Base-by-base conservation (phyloP, 1,284 basidiomycete species). In the Phellopilus nigrolimitatus region DNA sequence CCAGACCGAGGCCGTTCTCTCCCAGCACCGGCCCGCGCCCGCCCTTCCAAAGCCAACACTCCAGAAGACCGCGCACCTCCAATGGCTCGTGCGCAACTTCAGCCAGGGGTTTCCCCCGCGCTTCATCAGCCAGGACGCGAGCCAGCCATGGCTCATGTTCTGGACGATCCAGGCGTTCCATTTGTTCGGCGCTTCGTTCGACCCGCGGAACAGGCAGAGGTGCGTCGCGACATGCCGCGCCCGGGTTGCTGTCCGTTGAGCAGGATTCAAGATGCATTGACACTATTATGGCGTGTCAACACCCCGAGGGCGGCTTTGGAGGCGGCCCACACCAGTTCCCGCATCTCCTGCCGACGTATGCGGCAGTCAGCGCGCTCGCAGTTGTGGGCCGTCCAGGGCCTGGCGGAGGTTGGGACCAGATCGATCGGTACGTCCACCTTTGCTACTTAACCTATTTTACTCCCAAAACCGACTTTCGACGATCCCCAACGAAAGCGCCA, bases 291-390 rank as follows among this genome's bases (percentile, higher is more conserved):
- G 69, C 79, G 3, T 87, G 83, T 68, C 87, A 93, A 61, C 84
- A 91, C 60, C 82, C 86, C 0, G 70, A 80, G 2, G 95, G 94
- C 1, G 95, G 95, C 1, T 98, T 98, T 64, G 83, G 84, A 7
- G 95, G 95, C 30, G 95, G 95, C 0, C 89, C 93, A 0, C 82
- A 88, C 2, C 97, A 99, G 63, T 74, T 85, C 0, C 76, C 91
- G 0, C 97, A 99, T 68, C 71, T 98, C 1, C 76, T 99, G 6
- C 82, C 93, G 0, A 97, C 91, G 0, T 99, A 97, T 65, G 94
- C 95, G 0, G 73, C 93, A 0, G 79, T 97, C 3, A 91, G 82
- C 58, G 73, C 91, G 0, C 72, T 99, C 2, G 91, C 92, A 0
- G 88, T 91, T 47, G 84, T 84, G 1, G 93, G 94, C 2, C 70